Base-by-base conservation (phyloP, 176 grass and related monocot genomes). In the Aechmea fasciata region DNA sequence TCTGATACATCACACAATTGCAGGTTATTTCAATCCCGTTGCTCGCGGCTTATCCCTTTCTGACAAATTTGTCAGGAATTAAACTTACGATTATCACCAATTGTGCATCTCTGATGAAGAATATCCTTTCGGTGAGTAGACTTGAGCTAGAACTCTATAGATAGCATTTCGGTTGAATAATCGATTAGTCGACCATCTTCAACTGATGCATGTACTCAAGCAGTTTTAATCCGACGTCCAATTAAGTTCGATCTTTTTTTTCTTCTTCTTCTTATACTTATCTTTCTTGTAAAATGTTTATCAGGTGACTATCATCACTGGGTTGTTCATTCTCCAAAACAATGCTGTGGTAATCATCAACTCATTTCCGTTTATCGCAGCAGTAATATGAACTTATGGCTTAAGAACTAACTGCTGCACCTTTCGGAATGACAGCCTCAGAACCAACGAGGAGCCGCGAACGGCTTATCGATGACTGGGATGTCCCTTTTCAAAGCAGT, bases 401-500 rank as follows among this genome's bases (percentile, higher is more conserved):
- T 9, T 20, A 2, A 61, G 15, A 61, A 61, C 55, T 18, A 61
- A 61, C 20, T 61, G 4, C n/a, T 61, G 20, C 26, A 55, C 10
- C 23, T 12, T 28, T 74, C 3, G 13, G 1, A 47, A 52, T 68
- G 15, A 23, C 82, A 96, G 87, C 19, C 52, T 59, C 91, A 96
- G 80, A 71, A 88, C 23, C 88, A 96, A 72, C 85, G 92, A 84
- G 85, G 85, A 65, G 79, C 80, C 2, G 87, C 87, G 68, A 96
- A 96, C 77, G 82, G 87, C 20, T 66, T 85, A 57, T 25, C 87
- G 0, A 77, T 85, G 69, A 88, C 80, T 10, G 80, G 25, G 26
- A 82, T 91, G 80, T 91, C 92, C 11, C 52, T 96, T 67, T 91
- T 85, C 72, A 96, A 91, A 68, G 74, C 92, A 13, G 3, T 83